These are phyloP conservation scores for Ceratobasidium papillatum DNA, from an alignment of 1,284 basidiomycete genomes.

Conservation along the genomic window DNA sequence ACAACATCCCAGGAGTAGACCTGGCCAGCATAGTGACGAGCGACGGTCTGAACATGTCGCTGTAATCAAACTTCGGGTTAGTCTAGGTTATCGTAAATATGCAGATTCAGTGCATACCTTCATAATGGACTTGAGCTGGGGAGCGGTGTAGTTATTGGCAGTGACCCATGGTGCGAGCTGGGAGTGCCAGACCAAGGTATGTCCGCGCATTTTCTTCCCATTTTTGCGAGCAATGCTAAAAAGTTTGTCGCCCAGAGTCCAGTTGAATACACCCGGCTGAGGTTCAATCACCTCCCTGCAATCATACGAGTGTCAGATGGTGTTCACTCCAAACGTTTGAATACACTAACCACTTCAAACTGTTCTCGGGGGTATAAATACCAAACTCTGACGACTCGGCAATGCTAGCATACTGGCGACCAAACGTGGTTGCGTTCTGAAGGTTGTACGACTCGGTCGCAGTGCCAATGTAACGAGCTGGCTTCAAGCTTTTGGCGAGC, in stretches of 20 bases:
- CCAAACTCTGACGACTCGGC: conserved; percentile 42
- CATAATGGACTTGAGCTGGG: conserved; percentile 40
- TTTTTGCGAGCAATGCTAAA: conserved; percentile 37
- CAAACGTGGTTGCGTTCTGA: conserved; percentile 38
- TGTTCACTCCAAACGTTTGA: not conserved
- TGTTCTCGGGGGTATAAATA: conserved; percentile 44
- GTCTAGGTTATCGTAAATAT: not conserved
- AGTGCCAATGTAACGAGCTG: conserved; percentile 31
- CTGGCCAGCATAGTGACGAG: conserved; percentile 29
- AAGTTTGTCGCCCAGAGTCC: conserved; percentile 34
- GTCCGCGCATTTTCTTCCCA: conserved; percentile 39
- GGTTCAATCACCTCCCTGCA: conserved; percentile 39
- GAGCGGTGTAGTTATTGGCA: conserved; percentile 42
- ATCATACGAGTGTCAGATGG: not conserved
- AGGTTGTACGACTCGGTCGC: conserved; percentile 40
- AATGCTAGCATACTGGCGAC: conserved; percentile 30
- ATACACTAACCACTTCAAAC: conserved; percentile 43
- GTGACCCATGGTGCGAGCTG: conserved; percentile 41
- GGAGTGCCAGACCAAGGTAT: conserved; percentile 43
- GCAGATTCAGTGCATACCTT: conserved; percentile 19
- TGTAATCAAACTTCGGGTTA: not conserved
- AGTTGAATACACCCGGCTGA: conserved; percentile 41
- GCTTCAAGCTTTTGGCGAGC: conserved; percentile 27
- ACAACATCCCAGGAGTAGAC: conserved; percentile 46
- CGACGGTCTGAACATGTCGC: conserved; percentile 35